phyloP scores from a whole-genome alignment of 2,329 filamentous ascomycete species.

The Thelonectria blattea region DNA sequence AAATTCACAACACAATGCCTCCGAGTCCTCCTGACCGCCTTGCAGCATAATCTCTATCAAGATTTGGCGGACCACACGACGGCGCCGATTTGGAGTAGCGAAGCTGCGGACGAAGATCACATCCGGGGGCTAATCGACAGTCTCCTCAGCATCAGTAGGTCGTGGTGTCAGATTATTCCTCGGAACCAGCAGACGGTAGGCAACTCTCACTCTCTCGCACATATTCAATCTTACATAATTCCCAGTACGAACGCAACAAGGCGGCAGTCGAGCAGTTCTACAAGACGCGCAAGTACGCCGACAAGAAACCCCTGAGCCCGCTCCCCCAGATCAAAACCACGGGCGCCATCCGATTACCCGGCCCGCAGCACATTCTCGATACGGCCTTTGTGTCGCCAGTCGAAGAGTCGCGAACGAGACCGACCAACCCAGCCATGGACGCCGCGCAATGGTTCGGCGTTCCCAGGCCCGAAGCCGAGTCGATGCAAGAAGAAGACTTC shows the following conservation, averaged over 20 bases:
- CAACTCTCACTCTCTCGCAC: not conserved
- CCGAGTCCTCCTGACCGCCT: constrained; percentile 44
- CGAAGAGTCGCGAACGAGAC: constrained; percentile 29
- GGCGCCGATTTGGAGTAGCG: constrained; percentile 44
- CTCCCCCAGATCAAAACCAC: constrained; percentile 18
- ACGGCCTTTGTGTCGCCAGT: constrained; percentile 29
- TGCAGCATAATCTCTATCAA: constrained; percentile 44
- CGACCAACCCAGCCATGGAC: constrained; percentile 28
- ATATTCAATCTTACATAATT: not conserved
- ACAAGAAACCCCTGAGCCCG: constrained; percentile 25
- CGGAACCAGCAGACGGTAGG: constrained; percentile 40
- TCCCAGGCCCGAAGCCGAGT: constrained; percentile 10
- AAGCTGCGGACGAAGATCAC: constrained; percentile 40
- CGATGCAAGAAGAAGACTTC: constrained; percentile 20
- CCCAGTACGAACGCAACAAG: constrained; percentile 40
- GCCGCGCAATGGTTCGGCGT: constrained; percentile 31
- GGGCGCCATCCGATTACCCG: constrained; percentile 30
- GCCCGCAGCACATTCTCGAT: constrained; percentile 39
- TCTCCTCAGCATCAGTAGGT: constrained; percentile 43
- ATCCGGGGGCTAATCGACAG: constrained; percentile 43
- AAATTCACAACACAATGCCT: constrained; percentile 41
- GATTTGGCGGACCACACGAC: constrained; percentile 45
- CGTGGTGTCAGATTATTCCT: constrained; percentile 40
- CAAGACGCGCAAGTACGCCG: constrained; percentile 38
- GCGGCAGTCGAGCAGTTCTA: constrained; percentile 42